Percentiles rank a stretch among this genome's conserved stretches.
These are phyloP conservation scores for Polyporus tsugae DNA, from an alignment of 1,284 basidiomycete genomes.

Conservation along the genomic window DNA sequence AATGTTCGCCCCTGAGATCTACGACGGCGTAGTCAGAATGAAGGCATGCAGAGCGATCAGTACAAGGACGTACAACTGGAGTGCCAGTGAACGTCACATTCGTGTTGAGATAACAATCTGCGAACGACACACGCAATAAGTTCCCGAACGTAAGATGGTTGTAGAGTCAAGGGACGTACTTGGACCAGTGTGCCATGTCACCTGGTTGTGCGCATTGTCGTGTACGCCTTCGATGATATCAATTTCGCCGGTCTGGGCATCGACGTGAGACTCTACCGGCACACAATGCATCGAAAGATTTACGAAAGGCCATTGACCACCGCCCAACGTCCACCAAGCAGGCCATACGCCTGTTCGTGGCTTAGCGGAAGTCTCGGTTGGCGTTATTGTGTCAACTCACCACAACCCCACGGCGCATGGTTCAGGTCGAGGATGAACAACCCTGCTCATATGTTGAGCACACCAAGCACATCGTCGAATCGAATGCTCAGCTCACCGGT, in stretches of 20 bases:
- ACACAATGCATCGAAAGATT: constrained; percentile 25
- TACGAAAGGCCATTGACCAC: constrained; percentile 64
- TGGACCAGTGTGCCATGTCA: constrained; percentile 74
- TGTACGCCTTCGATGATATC: constrained; percentile 85
- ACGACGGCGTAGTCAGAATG: constrained; percentile 2
- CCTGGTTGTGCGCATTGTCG: constrained; percentile 79
- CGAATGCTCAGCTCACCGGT: constrained; percentile 47
- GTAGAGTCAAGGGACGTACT: constrained; percentile 44
- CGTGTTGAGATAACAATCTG: constrained; percentile 55
- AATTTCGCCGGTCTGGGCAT: constrained; percentile 71
- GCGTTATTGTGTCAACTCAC: constrained; percentile 45
- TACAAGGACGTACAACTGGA: constrained; percentile 53
- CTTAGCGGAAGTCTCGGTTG: background rate
- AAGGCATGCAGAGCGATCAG: background rate
- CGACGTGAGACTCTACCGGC: constrained; percentile 12
- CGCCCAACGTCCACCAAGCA: constrained; percentile 68
- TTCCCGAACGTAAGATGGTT: background rate
- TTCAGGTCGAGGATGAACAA: constrained; percentile 76
- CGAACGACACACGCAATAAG: constrained; percentile 3
- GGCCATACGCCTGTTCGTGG: constrained; percentile 64
- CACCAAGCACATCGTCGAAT: background rate
- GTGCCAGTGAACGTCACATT: constrained; percentile 64
- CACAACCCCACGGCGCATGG: constrained; percentile 76
- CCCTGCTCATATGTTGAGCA: constrained; percentile 19
- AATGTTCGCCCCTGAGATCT: constrained; percentile 51